Evolutionary conservation across 805 yeast genomes (phyloP).

Genomic region (Middelhovenomyces tepae): DNA sequence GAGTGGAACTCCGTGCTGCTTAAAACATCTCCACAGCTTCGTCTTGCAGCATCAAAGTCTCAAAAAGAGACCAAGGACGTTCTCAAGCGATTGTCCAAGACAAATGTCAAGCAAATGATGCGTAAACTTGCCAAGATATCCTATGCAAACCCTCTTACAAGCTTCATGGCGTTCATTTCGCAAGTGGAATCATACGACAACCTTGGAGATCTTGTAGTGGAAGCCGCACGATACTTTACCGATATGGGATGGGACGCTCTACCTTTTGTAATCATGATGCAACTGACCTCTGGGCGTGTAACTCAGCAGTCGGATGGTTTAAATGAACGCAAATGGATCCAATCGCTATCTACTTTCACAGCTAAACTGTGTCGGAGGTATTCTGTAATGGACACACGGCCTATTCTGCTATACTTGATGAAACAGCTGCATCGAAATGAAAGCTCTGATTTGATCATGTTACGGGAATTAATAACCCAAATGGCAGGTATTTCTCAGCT

Average conservation of each 20-base stretch:
- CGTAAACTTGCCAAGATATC: conserved; percentile 63
- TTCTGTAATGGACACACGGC: conserved; percentile 49
- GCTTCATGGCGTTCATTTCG: conserved; percentile 58
- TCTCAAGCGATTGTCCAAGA: conserved; percentile 72
- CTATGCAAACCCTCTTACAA: conserved; percentile 69
- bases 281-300: conserved; percentile 61
- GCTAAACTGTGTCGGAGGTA: conserved; percentile 58
- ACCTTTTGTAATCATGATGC: conserved; percentile 60
- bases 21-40: conserved; percentile 47
- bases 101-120: conserved; percentile 66
- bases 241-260: conserved; percentile 79
- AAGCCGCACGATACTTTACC: conserved; percentile 67
- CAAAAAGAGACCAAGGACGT: conserved; percentile 73
- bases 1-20: conserved; percentile 55
- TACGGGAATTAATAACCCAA: conserved; percentile 55
- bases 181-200: conserved; percentile 92
- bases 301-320: conserved; percentile 71
- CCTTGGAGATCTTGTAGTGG: conserved; percentile 66
- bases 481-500: conserved; percentile 76
- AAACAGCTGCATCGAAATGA: conserved; percentile 57
- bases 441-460: conserved; percentile 49
- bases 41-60: conserved; percentile 52
- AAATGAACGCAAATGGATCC: conserved; percentile 76
- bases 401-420: conserved; percentile 50
- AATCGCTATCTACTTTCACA: conserved; percentile 64